These are phyloP conservation scores for Penicillium dipodomyicola DNA, from an alignment of 495 filamentous ascomycete genomes.

Conservation along the genomic window DNA sequence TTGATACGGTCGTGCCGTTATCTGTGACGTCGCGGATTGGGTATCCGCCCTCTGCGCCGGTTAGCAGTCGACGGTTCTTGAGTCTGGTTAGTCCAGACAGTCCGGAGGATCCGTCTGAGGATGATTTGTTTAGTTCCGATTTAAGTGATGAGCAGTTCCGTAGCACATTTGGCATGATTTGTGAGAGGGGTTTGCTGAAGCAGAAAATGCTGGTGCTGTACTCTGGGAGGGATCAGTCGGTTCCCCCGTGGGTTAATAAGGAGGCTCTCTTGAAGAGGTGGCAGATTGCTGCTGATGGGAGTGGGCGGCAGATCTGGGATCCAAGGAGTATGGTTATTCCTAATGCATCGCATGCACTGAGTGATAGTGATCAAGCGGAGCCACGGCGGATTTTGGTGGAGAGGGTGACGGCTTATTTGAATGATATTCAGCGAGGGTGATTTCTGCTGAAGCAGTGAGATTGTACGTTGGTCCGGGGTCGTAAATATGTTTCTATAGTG, in stretches of 20 bases:
- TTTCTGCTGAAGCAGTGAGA: neutral
- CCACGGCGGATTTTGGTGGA: conserved; percentile 37
- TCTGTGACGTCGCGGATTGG: conserved; percentile 35
- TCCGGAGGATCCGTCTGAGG: conserved; percentile 58
- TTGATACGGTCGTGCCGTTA: conserved; percentile 37
- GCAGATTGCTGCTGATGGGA: conserved; percentile 52
- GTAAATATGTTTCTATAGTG: neutral
- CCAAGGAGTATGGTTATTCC: conserved; percentile 43
- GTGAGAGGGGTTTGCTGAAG: conserved; percentile 51
- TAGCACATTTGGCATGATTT: conserved; percentile 62
- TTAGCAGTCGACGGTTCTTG: conserved; percentile 64
- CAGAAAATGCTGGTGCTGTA: conserved; percentile 51
- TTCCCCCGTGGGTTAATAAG: conserved; percentile 64
- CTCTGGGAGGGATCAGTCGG: conserved; percentile 68
- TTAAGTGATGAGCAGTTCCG: conserved; percentile 55
- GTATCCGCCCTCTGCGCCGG: conserved; percentile 45
- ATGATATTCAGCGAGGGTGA: conserved; percentile 22
- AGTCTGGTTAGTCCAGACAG: conserved; percentile 57
- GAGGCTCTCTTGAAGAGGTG: conserved; percentile 59
- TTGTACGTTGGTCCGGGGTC: neutral
- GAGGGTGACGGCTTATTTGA: conserved; percentile 35
- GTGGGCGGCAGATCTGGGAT: conserved; percentile 36
- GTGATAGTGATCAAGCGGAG: conserved; percentile 46
- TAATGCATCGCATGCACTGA: conserved; percentile 46
- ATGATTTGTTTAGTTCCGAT: conserved; percentile 86